A percentile compares a stretch with the other conserved stretches of the same genome.
These are phyloP conservation scores for Elongisporangium prolatum DNA, from an alignment of 352 stramenopile genomes.

Conservation along the genomic window DNA sequence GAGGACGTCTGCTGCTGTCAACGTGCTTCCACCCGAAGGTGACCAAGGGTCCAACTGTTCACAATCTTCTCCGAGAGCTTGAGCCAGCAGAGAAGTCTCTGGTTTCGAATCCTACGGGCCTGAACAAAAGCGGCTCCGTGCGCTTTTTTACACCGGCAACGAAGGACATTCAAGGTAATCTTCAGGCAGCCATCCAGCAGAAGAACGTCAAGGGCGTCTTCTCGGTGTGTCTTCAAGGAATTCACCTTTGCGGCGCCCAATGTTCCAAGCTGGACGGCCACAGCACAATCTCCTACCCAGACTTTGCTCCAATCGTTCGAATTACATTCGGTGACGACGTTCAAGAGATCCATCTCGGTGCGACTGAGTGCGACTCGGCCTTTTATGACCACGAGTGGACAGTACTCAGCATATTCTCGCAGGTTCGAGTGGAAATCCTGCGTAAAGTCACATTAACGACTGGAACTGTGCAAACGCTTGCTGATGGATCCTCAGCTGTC, in stretches of 20 bases:
- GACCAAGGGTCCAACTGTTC: slow-evolving; percentile 8
- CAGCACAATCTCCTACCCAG: slow-evolving; percentile 10
- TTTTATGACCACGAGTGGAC: slow-evolving; percentile 22
- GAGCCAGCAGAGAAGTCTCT: background rate
- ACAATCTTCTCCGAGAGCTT: slow-evolving; percentile 7
- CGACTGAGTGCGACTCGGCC: slow-evolving; percentile 10
- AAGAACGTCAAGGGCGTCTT: slow-evolving; percentile 5
- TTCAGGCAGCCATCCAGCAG: slow-evolving; percentile 1
- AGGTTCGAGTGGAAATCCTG: slow-evolving; percentile 21
- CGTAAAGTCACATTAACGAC: slow-evolving; percentile 7
- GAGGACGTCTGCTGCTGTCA: slow-evolving; percentile 4
- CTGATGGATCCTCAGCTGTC: slow-evolving; percentile 4
- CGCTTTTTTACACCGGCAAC: background rate
- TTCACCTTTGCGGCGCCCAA: slow-evolving; percentile 24
- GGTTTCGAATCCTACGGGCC: too few species aligned
- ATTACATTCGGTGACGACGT: slow-evolving; percentile 23
- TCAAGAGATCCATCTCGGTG: slow-evolving; percentile 15
- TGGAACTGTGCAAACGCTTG: slow-evolving; percentile 8
- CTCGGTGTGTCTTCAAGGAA: slow-evolving; percentile 13
- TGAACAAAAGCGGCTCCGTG: too few species aligned
- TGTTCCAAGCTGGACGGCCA: slow-evolving; percentile 27
- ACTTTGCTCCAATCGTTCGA: slow-evolving; percentile 19
- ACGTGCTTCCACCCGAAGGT: slow-evolving; percentile 14
- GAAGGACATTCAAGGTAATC: slow-evolving; percentile 4
- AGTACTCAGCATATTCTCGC: slow-evolving; percentile 22